A percentile compares a stretch with the other conserved stretches of the same genome.
Conservation (phyloP, 257 asterid genomes). For the Solanum ossicruentum region DNA sequence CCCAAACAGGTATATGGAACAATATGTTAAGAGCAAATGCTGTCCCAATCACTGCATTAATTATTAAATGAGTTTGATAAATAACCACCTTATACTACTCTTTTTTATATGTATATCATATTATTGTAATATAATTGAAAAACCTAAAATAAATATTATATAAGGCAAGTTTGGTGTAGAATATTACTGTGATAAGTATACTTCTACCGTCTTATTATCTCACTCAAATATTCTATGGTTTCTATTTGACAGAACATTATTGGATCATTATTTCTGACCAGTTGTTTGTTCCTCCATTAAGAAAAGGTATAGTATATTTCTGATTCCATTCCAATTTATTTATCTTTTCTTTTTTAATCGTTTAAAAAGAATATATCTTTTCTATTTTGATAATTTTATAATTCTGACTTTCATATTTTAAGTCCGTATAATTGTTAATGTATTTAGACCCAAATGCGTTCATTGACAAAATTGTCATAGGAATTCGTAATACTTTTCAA, state of each 20-base stretch:
- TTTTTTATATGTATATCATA: background rate
- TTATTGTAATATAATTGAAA: background rate
- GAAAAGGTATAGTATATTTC: too few relatives aligned
- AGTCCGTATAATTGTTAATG: too few relatives aligned
- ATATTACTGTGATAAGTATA: background rate
- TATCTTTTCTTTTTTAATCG: too few relatives aligned
- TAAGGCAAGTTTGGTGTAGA: background rate
- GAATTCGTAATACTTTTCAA: too few relatives aligned
- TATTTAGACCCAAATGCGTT: too few relatives aligned
- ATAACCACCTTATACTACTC: background rate
- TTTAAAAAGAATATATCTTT: too few relatives aligned
- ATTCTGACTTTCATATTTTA: too few relatives aligned
- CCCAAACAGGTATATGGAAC: conserved; percentile 78
- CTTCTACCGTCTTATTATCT: background rate
- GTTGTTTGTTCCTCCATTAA: background rate
- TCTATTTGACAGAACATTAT: background rate
- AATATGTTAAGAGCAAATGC: conserved; percentile 83
- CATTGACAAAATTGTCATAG: too few relatives aligned
- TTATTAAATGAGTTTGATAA: background rate
- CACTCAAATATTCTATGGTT: background rate
- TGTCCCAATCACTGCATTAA: conserved; percentile 69
- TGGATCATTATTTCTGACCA: background rate
- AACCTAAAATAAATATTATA: background rate
- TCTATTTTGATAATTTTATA: too few relatives aligned
- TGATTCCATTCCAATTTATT: too few relatives aligned